Conservation (phyloP, 2,329 filamentous ascomycete species). For the Arthrobotrys entomopaga region DNA sequence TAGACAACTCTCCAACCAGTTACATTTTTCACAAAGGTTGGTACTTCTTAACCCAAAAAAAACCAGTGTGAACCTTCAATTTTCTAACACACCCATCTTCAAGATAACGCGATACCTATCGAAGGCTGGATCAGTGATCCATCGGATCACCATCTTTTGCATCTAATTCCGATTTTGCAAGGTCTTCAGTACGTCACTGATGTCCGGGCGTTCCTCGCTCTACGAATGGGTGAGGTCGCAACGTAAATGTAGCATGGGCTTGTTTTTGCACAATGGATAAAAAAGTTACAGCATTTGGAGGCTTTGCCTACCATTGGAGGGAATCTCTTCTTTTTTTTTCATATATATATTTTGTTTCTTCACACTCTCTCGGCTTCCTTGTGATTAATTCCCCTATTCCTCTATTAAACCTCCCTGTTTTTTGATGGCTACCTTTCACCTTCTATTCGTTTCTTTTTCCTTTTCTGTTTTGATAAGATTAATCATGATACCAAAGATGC, state of each 20-base stretch:
- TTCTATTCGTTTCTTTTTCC: slow-evolving; percentile 5
- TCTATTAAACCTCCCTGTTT: slow-evolving; percentile 6
- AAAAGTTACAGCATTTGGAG: slow-evolving; percentile 44
- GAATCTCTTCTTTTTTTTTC: slow-evolving; percentile 17
- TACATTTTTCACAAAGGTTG: slow-evolving; percentile 98
- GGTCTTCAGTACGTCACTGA: slow-evolving; percentile 96
- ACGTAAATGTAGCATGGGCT: slow-evolving; percentile 18
- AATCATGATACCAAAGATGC: slow-evolving; percentile 56
- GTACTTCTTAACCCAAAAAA: slow-evolving; percentile 58
- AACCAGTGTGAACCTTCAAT: background rate
- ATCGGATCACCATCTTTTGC: slow-evolving; percentile 92
- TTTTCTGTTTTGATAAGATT: slow-evolving; percentile 38
- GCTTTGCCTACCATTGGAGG: background rate
- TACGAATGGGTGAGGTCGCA: slow-evolving; percentile 79
- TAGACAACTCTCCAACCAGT: slow-evolving; percentile 97
- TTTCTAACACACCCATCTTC: background rate
- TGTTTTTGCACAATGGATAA: slow-evolving; percentile 13
- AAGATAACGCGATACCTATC: slow-evolving; percentile 98
- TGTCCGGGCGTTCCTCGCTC: slow-evolving; percentile 86
- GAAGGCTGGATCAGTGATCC: slow-evolving; percentile 99
- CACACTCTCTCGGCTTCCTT: slow-evolving; percentile 9
- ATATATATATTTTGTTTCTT: slow-evolving; percentile 9
- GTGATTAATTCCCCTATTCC: slow-evolving; percentile 16
- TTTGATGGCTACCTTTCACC: background rate
- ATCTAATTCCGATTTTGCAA: slow-evolving; percentile 90